These are phyloP conservation scores for Candida xiaguanensis DNA, from an alignment of 805 yeast species.

Conservation along the genomic window DNA sequence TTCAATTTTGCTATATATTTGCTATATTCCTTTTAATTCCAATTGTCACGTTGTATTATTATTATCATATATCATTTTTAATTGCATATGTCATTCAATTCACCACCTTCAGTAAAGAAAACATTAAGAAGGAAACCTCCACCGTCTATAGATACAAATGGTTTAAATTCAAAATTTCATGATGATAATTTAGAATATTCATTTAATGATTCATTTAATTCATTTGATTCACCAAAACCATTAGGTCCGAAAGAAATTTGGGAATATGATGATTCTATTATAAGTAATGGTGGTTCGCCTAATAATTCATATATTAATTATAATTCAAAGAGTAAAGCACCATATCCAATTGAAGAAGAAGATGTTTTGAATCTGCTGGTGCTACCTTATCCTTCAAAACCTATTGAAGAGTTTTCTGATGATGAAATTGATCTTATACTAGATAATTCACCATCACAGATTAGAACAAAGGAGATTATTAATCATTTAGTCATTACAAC, in stretches of 20 bases:
- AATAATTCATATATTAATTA: slow-evolving; percentile 9
- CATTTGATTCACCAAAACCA: slow-evolving; percentile 29
- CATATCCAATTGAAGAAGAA: slow-evolving; percentile 4
- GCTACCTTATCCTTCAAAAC: slow-evolving; percentile 8
- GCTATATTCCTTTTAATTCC: neutral
- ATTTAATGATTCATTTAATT: slow-evolving; percentile 20
- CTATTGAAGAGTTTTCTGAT: slow-evolving; percentile 8
- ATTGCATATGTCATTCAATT: slow-evolving; percentile 2
- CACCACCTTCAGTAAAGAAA: slow-evolving; percentile 10
- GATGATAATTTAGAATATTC: slow-evolving; percentile 7
- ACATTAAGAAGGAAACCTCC: slow-evolving; percentile 27
- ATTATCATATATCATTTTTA: neutral
- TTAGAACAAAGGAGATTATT: slow-evolving; percentile 7
- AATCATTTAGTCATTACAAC: slow-evolving; percentile 1
- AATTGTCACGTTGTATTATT: neutral
- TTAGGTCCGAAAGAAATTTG: slow-evolving; percentile 40
- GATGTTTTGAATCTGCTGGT: no score
- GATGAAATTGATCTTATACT: slow-evolving; percentile 6
- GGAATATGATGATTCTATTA: slow-evolving; percentile 21
- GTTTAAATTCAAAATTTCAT: neutral
- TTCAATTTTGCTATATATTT: no score
- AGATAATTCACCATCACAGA: slow-evolving; percentile 6
- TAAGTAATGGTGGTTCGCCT: slow-evolving; percentile 1
- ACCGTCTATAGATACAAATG: slow-evolving; percentile 13
- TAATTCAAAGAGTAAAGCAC: slow-evolving; percentile 4